Base-by-base conservation (phyloP, 176 grass and related monocot genomes). In the Oryza brachyantha region DNA sequence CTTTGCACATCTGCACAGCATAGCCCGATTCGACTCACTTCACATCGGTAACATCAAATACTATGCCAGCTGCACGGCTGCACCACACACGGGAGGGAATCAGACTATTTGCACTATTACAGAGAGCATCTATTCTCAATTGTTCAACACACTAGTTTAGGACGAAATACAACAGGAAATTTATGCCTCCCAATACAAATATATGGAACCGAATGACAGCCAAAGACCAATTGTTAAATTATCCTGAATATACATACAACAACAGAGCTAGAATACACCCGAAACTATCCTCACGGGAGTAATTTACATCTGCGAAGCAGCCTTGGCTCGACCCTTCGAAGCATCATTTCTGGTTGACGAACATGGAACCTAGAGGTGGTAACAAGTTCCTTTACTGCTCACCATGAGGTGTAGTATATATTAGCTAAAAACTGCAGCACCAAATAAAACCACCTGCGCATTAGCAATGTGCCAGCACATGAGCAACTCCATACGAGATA, bases 301-400 rank as follows among this genome's bases (percentile, higher is more conserved):
- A 64, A 81, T 81, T 85, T 82, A 85, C 78, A 85, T 59, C 87
- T 67, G 68, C 11, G 65, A 80, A 85, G 73, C 79, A 65, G 45
- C 71, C 35, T 76, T 80, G 48, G 50, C 64, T 71, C 34, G 42
- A 48, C 43, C 25, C 45, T 66, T 68, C 29, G 9, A 72, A 74
- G 41, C 77, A 81, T 72, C 65, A 61, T 72, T 85, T 81, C 77
- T 85, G 72, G 36, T 64, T 58, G 57, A 89, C 67, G 11, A 71
- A 79, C 48, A 76, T 5, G 2, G 2, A 38, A 31, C 48, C 66
- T 85, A 81, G 21, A 29, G 25, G 29, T 37, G 76, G 64, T 57
- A 63, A 22, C 7, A 81, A 42, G 82, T 89, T 76, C 73, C 43
- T 64, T 74, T 5, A 76, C 25, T 71, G 87, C 36, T 75, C 34